phyloP scores from a whole-genome alignment of 2,329 filamentous ascomycete genomes.

The Sarocladium kiliense region DNA sequence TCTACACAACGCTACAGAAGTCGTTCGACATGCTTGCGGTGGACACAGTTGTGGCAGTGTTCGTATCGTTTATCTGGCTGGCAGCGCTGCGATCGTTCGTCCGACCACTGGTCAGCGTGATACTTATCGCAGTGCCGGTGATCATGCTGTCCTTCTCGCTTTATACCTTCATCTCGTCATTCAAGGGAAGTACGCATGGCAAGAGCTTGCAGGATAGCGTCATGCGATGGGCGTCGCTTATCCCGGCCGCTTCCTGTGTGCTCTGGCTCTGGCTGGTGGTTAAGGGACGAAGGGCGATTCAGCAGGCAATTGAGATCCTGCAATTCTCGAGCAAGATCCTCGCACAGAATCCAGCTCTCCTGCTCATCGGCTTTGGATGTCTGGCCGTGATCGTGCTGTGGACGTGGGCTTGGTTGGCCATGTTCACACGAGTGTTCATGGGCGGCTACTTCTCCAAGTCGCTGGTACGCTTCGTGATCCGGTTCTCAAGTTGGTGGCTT shows the following conservation, averaged over 20 bases:
- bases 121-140: conserved; percentile 78
- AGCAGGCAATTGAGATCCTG: conserved; percentile 79
- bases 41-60: conserved; percentile 84
- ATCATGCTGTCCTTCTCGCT: conserved; percentile 85
- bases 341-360: conserved; percentile 74
- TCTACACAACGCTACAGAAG: conserved; percentile 81
- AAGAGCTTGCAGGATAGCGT: conserved; percentile 74
- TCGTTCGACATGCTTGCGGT: conserved; percentile 87
- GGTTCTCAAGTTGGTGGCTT: conserved; percentile 88
- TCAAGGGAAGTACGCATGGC: conserved; percentile 71
- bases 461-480: conserved; percentile 68
- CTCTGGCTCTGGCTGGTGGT: conserved; percentile 82
- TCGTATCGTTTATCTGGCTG: conserved; percentile 88
- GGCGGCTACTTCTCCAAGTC: conserved; percentile 73
- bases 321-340: conserved; percentile 90
- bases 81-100: conserved; percentile 84
- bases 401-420: conserved; percentile 94
- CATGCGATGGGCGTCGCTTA: conserved; percentile 81
- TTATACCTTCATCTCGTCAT: conserved; percentile 87
- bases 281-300: conserved; percentile 73
- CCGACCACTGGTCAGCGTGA: conserved; percentile 71
- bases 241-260: conserved; percentile 68
- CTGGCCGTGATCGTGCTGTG: conserved; percentile 73
- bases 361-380: conserved; percentile 76
- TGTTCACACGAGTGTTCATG: conserved; percentile 94